These are phyloP conservation scores for Dictyostelium brefeldianum DNA, from an alignment of 78 protist species.

Conservation along the genomic window DNA sequence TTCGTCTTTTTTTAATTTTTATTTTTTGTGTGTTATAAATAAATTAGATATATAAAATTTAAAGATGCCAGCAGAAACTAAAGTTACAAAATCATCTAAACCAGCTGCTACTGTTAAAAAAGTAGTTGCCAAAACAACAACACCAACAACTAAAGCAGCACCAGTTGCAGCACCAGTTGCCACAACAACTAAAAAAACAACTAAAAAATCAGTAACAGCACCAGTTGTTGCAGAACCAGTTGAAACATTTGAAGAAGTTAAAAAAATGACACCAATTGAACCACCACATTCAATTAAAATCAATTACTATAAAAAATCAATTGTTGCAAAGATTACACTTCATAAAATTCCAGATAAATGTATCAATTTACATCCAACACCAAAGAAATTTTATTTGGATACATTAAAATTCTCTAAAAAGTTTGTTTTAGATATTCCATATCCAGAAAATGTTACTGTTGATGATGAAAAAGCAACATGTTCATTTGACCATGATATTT, in stretches of 20 bases:
- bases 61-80: not conserved
- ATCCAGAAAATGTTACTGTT: conserved; percentile 13
- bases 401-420: conserved; percentile 49
- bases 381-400: conserved; percentile 34
- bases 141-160: not conserved
- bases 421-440: conserved; percentile 41
- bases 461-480: conserved; percentile 27
- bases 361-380: conserved; percentile 38
- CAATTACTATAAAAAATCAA: not conserved
- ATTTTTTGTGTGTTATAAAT: no score
- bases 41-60: not conserved
- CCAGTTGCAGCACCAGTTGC: not conserved
- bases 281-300: conserved; percentile 42
- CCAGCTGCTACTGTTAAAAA: not conserved
- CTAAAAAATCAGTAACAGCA: not conserved
- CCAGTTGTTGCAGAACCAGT: not conserved
- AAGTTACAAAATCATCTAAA: not conserved
- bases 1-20: no score
- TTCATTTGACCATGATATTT: conserved; percentile 39
- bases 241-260: not conserved
- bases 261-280: conserved; percentile 26
- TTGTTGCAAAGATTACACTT: conserved; percentile 9
- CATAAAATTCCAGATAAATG: conserved; percentile 71
- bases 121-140: not conserved
- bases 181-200: not conserved